These are phyloP conservation scores for Halenospora varia DNA, from an alignment of 495 filamentous ascomycete genomes.

Conservation along the genomic window DNA sequence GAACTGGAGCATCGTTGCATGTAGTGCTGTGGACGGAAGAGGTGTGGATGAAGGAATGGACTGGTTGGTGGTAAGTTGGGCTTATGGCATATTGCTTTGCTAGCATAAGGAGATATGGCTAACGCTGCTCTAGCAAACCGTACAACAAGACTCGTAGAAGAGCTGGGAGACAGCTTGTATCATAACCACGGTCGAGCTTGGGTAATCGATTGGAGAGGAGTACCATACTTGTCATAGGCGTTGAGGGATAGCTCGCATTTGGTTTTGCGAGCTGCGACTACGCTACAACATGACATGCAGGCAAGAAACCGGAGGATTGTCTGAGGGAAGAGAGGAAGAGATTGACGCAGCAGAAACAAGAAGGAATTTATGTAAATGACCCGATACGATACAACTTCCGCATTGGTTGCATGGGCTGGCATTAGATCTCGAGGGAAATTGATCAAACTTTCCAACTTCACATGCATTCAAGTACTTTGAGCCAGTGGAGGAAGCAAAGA, in stretches of 20 bases:
- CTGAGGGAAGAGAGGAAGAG: no score
- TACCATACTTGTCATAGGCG: not conserved
- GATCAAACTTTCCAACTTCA: not conserved
- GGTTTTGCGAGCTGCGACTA: not conserved
- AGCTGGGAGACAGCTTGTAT: constrained; percentile 14
- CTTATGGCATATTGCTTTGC: not conserved
- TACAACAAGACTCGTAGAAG: constrained; percentile 27
- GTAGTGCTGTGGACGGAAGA: constrained; percentile 91
- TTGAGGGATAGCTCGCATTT: constrained; percentile 2
- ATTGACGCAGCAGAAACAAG: not conserved
- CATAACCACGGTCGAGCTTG: constrained; percentile 8
- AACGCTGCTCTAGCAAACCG: constrained; percentile 14
- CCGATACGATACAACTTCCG: not conserved
- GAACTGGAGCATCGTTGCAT: constrained; percentile 99
- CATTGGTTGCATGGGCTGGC: not conserved
- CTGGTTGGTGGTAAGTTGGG: constrained; percentile 87
- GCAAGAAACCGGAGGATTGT: not conserved
- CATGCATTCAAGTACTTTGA: no score
- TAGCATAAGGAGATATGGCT: not conserved
- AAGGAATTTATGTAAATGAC: not conserved
- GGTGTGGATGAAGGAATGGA: constrained; percentile 97
- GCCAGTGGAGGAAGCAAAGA: no score
- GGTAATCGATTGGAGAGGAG: constrained; percentile 8
- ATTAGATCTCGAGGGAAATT: not conserved
- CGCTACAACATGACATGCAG: not conserved